phyloP scores from a whole-genome alignment of 441 rosid species.

The Pelargonium hybrid region DNA sequence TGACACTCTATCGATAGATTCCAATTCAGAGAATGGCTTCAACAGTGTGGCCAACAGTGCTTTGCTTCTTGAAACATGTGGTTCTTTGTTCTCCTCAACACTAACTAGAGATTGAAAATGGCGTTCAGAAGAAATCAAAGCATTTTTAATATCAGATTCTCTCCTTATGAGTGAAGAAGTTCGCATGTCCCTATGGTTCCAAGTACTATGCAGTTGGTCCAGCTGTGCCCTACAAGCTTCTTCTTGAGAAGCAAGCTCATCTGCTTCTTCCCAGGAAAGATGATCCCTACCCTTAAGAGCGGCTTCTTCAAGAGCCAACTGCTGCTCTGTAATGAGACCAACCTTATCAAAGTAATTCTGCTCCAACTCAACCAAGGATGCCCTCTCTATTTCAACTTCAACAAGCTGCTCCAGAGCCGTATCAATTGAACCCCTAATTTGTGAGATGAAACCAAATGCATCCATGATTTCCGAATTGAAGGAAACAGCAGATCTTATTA shows the following conservation, averaged over 20 bases:
- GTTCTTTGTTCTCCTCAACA: slow-evolving; percentile 43
- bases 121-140: slow-evolving; percentile 46
- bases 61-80: slow-evolving; percentile 49
- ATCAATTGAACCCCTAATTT: slow-evolving; percentile 73
- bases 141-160: slow-evolving; percentile 60
- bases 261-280: slow-evolving; percentile 99
- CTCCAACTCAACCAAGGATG: slow-evolving; percentile 75
- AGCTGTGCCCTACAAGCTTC: slow-evolving; percentile 90
- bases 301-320: slow-evolving; percentile 87
- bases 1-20: slow-evolving; percentile 46
- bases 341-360: slow-evolving; percentile 79
- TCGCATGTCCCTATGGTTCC: slow-evolving; percentile 78
- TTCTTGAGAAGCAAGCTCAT: slow-evolving; percentile 96
- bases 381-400: slow-evolving; percentile 71
- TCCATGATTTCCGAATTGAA: slow-evolving; percentile 76
- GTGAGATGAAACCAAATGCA: slow-evolving; percentile 82
- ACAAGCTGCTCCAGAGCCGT: slow-evolving; percentile 72
- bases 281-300: slow-evolving; percentile 83
- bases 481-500: slow-evolving; percentile 64
- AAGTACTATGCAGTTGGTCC: slow-evolving; percentile 73
- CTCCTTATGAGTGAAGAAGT: slow-evolving; percentile 53
- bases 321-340: slow-evolving; percentile 79
- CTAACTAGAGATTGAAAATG: slow-evolving; percentile 55
- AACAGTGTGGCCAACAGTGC: slow-evolving; percentile 45
- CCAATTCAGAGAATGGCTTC: slow-evolving; percentile 69